Conservation (phyloP, 1,284 basidiomycete species). For the Cryptococcus sp. region DNA sequence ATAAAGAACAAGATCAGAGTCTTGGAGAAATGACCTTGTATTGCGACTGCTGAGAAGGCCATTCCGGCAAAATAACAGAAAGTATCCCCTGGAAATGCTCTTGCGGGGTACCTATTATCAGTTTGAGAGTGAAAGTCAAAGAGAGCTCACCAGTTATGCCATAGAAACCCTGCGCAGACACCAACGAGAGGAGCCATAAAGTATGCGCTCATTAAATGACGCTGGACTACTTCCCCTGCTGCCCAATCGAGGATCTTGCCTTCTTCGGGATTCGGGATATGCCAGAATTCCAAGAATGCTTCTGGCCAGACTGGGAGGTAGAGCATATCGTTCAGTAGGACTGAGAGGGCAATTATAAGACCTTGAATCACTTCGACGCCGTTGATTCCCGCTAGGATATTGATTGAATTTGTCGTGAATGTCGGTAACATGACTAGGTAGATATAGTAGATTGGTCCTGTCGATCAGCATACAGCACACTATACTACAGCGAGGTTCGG, state of each 20-base stretch:
- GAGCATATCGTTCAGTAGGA: constrained; percentile 85
- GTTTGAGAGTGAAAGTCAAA: constrained; percentile 10
- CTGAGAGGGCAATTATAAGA: constrained; percentile 82
- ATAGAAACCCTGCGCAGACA: constrained; percentile 81
- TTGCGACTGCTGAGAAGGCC: constrained; percentile 93
- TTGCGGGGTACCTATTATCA: constrained; percentile 80
- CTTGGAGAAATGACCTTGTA: constrained; percentile 96
- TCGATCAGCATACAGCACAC: not conserved
- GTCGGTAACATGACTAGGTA: constrained; percentile 96
- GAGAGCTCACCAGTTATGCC: constrained; percentile 79
- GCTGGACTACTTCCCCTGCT: constrained; percentile 69
- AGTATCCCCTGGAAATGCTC: constrained; percentile 94
- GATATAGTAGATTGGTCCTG: constrained; percentile 89
- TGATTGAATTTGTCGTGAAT: constrained; percentile 97
- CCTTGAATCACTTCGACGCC: constrained; percentile 94
- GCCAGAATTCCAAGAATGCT: constrained; percentile 70
- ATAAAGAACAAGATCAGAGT: constrained; percentile 95
- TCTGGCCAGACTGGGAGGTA: constrained; percentile 65
- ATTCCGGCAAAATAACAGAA: constrained; percentile 97
- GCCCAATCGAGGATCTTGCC: constrained; percentile 43
- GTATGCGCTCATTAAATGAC: constrained; percentile 91
- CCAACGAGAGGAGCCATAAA: constrained; percentile 94
- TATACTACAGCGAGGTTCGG: constrained; percentile 12
- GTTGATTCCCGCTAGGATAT: constrained; percentile 97
- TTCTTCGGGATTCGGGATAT: constrained; percentile 56